A percentile compares a stretch with the other conserved stretches of the same genome.
Conservation (phyloP, 2,329 filamentous ascomycete species). For the Claviceps cyperi region DNA sequence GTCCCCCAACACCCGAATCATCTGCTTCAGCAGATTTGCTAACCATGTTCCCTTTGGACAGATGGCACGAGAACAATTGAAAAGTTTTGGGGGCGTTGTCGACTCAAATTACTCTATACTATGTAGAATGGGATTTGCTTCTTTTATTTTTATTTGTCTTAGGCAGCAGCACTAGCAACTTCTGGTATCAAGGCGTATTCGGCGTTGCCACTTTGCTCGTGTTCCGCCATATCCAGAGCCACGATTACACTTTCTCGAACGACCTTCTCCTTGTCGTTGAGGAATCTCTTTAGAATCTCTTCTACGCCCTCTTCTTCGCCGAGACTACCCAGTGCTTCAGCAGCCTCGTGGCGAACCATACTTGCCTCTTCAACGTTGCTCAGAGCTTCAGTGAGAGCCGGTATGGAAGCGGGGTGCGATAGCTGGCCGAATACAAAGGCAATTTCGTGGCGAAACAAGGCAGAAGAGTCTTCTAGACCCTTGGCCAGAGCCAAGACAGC, state of each 20-base stretch:
- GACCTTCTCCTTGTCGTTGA: constrained; percentile 83
- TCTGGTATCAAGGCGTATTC: constrained; percentile 89
- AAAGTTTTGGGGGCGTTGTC: not conserved
- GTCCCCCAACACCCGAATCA: not conserved
- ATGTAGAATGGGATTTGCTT: constrained; percentile 1
- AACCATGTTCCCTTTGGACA: constrained; percentile 7
- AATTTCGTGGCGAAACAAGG: constrained; percentile 92
- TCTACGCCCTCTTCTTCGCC: constrained; percentile 91
- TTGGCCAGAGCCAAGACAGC: constrained; percentile 75
- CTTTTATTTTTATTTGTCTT: constrained; percentile 9
- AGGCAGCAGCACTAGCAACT: constrained; percentile 27
- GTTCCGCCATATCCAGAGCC: constrained; percentile 94
- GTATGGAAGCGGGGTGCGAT: constrained; percentile 91
- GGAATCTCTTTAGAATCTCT: constrained; percentile 64
- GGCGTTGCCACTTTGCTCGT: constrained; percentile 72
- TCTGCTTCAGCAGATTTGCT: constrained; percentile 4
- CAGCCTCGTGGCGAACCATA: constrained; percentile 96
- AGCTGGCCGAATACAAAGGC: constrained; percentile 97
- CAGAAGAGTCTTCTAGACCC: constrained; percentile 73
- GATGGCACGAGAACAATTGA: constrained; percentile 48
- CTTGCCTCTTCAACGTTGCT: constrained; percentile 70
- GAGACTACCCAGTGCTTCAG: constrained; percentile 85
- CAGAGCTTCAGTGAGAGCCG: constrained; percentile 65
- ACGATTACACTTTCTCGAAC: constrained; percentile 92
- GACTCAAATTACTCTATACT: constrained; percentile 3